phyloP scores from a whole-genome alignment of 1,284 basidiomycete species.

The Neolentinus lepideus region DNA sequence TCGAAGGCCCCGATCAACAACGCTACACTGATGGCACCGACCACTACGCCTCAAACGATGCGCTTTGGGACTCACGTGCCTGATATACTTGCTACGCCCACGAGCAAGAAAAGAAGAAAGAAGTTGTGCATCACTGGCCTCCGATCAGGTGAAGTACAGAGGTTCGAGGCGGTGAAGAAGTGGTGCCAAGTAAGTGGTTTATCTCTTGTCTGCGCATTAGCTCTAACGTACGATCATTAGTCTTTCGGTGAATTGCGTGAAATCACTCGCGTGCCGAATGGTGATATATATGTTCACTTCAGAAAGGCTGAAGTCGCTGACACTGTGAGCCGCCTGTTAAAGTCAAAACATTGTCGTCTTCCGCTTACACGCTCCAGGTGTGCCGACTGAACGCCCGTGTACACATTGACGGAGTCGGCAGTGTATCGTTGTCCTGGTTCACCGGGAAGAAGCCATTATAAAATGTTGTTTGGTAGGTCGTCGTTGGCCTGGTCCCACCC shows the following conservation, averaged over 20 bases:
- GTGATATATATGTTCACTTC: slow-evolving; percentile 67
- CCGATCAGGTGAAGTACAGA: slow-evolving; percentile 22
- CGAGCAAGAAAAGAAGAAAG: slow-evolving; percentile 21
- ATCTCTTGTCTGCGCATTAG: background rate
- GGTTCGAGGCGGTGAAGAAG: slow-evolving; percentile 32
- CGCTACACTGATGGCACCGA: slow-evolving; percentile 10
- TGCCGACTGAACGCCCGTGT: slow-evolving; percentile 70
- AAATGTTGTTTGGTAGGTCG: background rate
- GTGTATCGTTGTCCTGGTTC: slow-evolving; percentile 68
- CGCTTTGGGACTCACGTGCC: slow-evolving; percentile 12
- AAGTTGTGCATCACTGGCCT: slow-evolving; percentile 33
- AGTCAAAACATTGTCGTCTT: background rate
- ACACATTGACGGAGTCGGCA: slow-evolving; percentile 63
- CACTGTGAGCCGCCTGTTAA: slow-evolving; percentile 39
- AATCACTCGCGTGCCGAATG: slow-evolving; percentile 64
- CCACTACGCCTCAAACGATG: background rate
- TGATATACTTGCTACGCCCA: slow-evolving; percentile 18
- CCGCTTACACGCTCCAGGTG: slow-evolving; percentile 34
- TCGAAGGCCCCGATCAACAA: slow-evolving; percentile 15
- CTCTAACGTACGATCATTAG: slow-evolving; percentile 25
- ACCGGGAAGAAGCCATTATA: slow-evolving; percentile 40
- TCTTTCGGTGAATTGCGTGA: slow-evolving; percentile 67
- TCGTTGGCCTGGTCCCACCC: background rate
- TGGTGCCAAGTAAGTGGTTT: slow-evolving; percentile 61
- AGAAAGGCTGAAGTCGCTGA: slow-evolving; percentile 68